Evolutionary conservation across 2,329 filamentous ascomycete species (phyloP), one percentile per base, ranked within the genome.

Genomic region (Trichophyton equinum): DNA sequence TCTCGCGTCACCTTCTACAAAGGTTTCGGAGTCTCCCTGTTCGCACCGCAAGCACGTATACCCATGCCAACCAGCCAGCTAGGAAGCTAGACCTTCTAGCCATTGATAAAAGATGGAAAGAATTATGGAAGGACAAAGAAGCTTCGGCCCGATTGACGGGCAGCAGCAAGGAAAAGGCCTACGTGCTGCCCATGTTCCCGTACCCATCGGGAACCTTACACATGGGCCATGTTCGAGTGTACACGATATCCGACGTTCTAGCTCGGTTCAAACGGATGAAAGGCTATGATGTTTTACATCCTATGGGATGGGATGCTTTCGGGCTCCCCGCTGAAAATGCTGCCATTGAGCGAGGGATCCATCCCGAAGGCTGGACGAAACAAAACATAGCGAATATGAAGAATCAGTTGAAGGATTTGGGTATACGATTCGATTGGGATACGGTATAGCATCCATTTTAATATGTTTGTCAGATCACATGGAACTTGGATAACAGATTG

Each of bases 271-370:
- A 85, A 67, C 81, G 81, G 27, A 84, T 95, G 75, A 84, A 85
- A 66, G 90, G 90, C 15, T 79, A 84, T 66, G 76, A 87, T 60
- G 89, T 95, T 36, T 74, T 95, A 59, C 82, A 95, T 65, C 89
- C 91, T n/a, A 95, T 95, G 81, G 91, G 91, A 9, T 96, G 91
- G 90, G 91, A 96, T 77, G 88, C 89, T 4, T 95, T 96, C 75
- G 91, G 91, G 1, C 77, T 96, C 61, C 91, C 91, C 9, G 91
- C 91, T 49, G 91, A 96, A 73, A 96, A 96, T 75, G 91, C 91
- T 18, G 91, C 91, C 7, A 87, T 95, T 61, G 89, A 95, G 74
- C 79, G 87, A 64, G 88, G 89, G 11, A 80, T 92, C 63, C 83
- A 88, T 68, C 90, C 91, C 1, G 86, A 82, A 6, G 78, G 78